Conservation (phyloP, 2,329 filamentous ascomycete genomes). For the Phyllachora maydis region DNA sequence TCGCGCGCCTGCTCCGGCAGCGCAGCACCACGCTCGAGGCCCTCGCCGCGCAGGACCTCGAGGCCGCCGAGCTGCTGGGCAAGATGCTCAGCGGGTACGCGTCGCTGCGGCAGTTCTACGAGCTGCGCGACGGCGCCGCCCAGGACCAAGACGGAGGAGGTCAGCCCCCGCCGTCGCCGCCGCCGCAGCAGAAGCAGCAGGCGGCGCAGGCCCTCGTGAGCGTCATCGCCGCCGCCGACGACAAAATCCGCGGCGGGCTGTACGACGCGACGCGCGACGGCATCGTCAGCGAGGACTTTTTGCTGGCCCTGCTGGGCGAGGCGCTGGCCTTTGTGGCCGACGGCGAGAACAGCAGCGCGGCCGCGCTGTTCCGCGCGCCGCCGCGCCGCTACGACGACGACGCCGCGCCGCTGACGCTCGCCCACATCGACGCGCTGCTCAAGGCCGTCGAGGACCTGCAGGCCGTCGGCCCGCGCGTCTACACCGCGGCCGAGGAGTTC, state of each 20-base stretch:
- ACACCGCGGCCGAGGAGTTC: constrained; percentile 56
- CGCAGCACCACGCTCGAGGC: constrained; percentile 51
- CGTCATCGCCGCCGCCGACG: constrained; percentile 70
- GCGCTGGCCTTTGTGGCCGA: constrained; percentile 46
- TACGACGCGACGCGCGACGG: constrained; percentile 66
- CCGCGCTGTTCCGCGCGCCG: constrained; percentile 4
- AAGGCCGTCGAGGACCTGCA: constrained; percentile 64
- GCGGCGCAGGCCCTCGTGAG: constrained; percentile 58
- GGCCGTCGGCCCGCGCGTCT: constrained; percentile 51
- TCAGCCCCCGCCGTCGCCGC: no score
- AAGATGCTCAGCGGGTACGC: constrained; percentile 83
- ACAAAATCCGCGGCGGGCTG: constrained; percentile 78
- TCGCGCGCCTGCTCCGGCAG: constrained; percentile 48
- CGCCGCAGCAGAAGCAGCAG: constrained; percentile 26
- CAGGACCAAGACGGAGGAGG: no score
- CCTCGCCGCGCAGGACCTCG: constrained; percentile 53
- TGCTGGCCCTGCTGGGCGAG: constrained; percentile 70
- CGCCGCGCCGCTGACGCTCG: constrained; percentile 30
- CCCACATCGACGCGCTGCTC: constrained; percentile 55
- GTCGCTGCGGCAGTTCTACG: constrained; percentile 75
- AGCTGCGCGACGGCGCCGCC: constrained; percentile 46
- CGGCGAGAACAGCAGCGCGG: constrained; percentile 13
- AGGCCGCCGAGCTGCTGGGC: constrained; percentile 67
- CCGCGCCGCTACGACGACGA: constrained; percentile 15
- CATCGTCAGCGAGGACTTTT: constrained; percentile 72